Evolutionary conservation across 441 rosid species (phyloP).

Genomic region (Geranium incanum): DNA sequence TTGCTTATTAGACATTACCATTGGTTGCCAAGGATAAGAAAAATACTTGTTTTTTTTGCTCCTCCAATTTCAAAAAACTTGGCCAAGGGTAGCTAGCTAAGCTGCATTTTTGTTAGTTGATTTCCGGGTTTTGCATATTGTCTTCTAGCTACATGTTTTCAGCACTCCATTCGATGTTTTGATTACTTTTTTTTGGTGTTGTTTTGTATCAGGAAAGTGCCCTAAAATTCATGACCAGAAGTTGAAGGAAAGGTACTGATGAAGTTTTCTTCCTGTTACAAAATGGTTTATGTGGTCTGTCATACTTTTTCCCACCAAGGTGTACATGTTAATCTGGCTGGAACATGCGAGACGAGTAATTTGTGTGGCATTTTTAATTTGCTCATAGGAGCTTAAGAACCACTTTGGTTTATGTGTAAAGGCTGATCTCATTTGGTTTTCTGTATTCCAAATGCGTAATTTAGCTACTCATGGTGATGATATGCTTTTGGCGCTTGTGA

Average conservation of each 20-base stretch:
- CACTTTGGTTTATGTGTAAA: too few relatives aligned
- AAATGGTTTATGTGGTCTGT: neutral
- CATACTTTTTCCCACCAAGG: too few relatives aligned
- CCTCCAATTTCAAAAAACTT: neutral
- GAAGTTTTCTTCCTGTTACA: neutral
- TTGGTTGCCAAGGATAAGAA: neutral
- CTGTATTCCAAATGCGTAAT: too few relatives aligned
- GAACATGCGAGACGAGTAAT: neutral
- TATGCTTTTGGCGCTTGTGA: neutral
- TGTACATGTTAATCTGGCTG: neutral
- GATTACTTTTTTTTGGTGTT: constrained; percentile 2
- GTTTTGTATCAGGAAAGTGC: constrained; percentile 59
- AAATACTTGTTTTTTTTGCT: neutral
- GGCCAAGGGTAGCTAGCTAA: neutral
- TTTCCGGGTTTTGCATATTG: neutral
- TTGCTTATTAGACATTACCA: neutral
- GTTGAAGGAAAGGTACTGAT: constrained; percentile 74
- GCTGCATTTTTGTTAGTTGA: neutral
- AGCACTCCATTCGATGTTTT: neutral
- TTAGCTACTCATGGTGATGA: neutral
- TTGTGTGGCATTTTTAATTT: neutral
- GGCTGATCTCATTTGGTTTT: too few relatives aligned
- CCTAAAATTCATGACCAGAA: constrained; percentile 85
- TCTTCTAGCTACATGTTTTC: neutral
- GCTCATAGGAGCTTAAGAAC: neutral